Evolutionary conservation across 163 green algal genomes (phyloP).

Genomic region (Prototheca cutis): DNA sequence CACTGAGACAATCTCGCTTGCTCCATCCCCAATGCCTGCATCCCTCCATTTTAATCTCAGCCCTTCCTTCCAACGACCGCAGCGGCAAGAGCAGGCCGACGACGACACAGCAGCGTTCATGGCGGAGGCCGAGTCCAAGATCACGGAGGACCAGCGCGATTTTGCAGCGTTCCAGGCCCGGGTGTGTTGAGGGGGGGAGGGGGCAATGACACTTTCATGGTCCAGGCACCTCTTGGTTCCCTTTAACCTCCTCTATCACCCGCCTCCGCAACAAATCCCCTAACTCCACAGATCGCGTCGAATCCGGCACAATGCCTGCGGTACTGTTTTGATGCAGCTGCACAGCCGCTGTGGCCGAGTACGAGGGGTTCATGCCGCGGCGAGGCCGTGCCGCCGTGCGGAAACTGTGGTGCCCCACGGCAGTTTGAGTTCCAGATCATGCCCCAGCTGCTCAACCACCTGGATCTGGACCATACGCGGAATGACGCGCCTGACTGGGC

Average conservation of each 20-base stretch:
- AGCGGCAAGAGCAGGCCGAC: neutral
- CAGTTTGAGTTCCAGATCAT: constrained; percentile 81
- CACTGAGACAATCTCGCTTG: neutral
- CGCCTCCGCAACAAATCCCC: neutral
- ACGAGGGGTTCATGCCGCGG: constrained; percentile 13
- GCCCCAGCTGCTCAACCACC: constrained; percentile 68
- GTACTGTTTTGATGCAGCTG: constrained; percentile 60
- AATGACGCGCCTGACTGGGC: constrained; percentile 52
- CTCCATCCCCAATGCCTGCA: no score
- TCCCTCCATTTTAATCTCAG: no score
- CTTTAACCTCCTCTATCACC: neutral
- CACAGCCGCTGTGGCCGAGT: constrained; percentile 56
- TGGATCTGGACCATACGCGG: constrained; percentile 49
- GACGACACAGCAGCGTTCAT: neutral
- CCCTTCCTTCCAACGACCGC: neutral
- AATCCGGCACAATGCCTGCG: constrained; percentile 28
- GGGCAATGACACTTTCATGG: neutral
- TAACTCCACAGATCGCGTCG: neutral
- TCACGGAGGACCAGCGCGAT: neutral
- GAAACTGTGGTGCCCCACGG: constrained; percentile 43
- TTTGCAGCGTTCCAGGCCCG: neutral
- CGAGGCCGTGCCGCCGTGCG: constrained; percentile 49
- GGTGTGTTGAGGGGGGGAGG: neutral
- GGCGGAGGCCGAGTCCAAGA: neutral
- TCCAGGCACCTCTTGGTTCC: neutral